Base-by-base conservation (phyloP, 495 filamentous ascomycete species). In the Hypoxylon subgilvum region DNA sequence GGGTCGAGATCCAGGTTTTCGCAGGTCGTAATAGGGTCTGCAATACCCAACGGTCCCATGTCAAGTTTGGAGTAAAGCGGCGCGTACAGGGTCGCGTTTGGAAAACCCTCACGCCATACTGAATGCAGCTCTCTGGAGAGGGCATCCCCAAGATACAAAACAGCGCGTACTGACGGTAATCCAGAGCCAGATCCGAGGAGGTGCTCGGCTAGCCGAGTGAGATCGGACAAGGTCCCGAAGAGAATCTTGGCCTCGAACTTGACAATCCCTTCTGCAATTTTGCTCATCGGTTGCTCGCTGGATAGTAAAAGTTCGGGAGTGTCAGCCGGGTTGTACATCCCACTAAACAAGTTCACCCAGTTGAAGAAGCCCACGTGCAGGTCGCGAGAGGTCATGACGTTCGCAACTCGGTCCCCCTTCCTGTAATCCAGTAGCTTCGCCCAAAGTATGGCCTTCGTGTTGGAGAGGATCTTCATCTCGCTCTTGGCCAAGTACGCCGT, bases 301-400 rank as follows among this genome's bases (percentile, higher is more conserved):
- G 52, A 56, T 47, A 56, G 47, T 2, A 56, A 14, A 1, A 56
- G n/a, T 13, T 56, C 42, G 1, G 28, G 8, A 9, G 12, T 23
- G 7, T 12, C 13, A 2, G 14, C 13, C 2, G 52, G 43, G 9
- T 12, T 12, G 16, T 16, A 12, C 43, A 56, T 41, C 9, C 52
- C 43, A 7, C 23, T 56, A 27, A 39, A 56, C 6, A 34, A 13
- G 13, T 56, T 56, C 6, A 43, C 16, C 32, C 25, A 46, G 6
- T 56, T 31, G 39, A 40, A 56, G 14, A 56, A 56, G 14, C 52
- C 34, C 9, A 41, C 4, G 3, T 27, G 18, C 7, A 56, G 19
- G 18, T 56, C 52, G 10, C n/a, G 34, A 23, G 52, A 14, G 0
- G 23, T 27, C 39, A 47, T 47, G 17, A 56, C 9, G 27, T 47